Percentiles rank a stretch among this genome's conserved stretches.
Conservation (phyloP, 768 basidiomycete species). For the Naganishia friedmannii region DNA sequence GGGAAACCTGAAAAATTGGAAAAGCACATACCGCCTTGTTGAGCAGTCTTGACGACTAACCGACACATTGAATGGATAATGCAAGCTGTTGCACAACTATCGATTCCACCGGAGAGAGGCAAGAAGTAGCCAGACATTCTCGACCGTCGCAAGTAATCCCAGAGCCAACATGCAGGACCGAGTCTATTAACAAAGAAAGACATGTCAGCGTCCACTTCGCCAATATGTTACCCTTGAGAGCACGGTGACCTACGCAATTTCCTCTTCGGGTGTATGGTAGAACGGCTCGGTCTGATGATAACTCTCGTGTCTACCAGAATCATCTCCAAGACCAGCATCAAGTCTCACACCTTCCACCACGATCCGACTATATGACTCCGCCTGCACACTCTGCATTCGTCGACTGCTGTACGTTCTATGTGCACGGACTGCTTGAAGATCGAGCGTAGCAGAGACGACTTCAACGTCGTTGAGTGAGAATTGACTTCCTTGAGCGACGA, state of each 20-base stretch:
- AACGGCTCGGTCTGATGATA: constrained; percentile 57
- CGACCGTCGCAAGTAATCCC: constrained; percentile 96
- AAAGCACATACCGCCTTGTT: constrained; percentile 62
- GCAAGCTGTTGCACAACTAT: constrained; percentile 92
- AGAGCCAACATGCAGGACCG: constrained; percentile 99
- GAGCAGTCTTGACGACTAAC: constrained; percentile 75
- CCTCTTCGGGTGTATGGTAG: constrained; percentile 88
- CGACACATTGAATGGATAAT: constrained; percentile 97
- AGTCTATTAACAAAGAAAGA: constrained; percentile 57
- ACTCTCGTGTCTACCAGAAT: constrained; percentile 57
- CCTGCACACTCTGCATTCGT: constrained; percentile 79
- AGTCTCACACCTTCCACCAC: constrained; percentile 68
- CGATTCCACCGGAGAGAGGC: constrained; percentile 92
- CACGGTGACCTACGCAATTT: constrained; percentile 76
- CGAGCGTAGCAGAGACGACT: constrained; percentile 90
- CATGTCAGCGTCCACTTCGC: neutral
- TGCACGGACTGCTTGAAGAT: constrained; percentile 92
- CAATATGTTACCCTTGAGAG: neutral
- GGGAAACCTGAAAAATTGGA: too few species aligned
- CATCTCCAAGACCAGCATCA: constrained; percentile 68
- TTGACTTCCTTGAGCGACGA: constrained; percentile 92
- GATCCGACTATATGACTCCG: constrained; percentile 74
- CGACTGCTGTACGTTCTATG: constrained; percentile 77
- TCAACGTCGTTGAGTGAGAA: constrained; percentile 95
- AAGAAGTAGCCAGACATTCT: constrained; percentile 91